Conservation (phyloP, 2,329 filamentous ascomycete genomes). For the Xylaria sp. region DNA sequence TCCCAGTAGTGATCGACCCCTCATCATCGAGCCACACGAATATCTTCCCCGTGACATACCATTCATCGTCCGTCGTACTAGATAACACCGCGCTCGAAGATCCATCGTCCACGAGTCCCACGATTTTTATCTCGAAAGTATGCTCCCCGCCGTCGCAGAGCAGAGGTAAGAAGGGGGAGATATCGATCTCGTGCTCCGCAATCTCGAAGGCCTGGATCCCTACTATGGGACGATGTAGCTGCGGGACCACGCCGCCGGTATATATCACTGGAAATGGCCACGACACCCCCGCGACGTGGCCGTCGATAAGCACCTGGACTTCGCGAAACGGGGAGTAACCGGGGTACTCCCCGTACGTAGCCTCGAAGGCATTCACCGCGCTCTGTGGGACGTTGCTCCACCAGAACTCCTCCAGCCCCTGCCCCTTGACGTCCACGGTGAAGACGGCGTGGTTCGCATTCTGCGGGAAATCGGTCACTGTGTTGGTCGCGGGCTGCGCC, state of each 20-base stretch:
- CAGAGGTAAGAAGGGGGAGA: conserved; percentile 75
- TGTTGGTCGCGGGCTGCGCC: conserved; percentile 62
- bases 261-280: conserved; percentile 81
- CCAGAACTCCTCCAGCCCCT: conserved; percentile 82
- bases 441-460: conserved; percentile 74
- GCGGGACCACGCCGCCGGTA: conserved; percentile 75
- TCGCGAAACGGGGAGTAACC: conserved; percentile 79
- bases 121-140: conserved; percentile 70
- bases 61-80: conserved; percentile 66
- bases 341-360: conserved; percentile 61
- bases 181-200: conserved; percentile 79
- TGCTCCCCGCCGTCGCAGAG: conserved; percentile 70
- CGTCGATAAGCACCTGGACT: conserved; percentile 78
- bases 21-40: conserved; percentile 74
- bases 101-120: conserved; percentile 65
- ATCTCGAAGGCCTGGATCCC: conserved; percentile 82
- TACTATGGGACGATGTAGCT: conserved; percentile 78
- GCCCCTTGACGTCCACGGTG: conserved; percentile 77
- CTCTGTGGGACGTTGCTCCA: conserved; percentile 76
- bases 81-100: conserved; percentile 55
- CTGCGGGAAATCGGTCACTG: conserved; percentile 62
- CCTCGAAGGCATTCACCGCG: conserved; percentile 63
- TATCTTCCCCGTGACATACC: conserved; percentile 79
- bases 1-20: conserved; percentile 59
- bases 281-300: conserved; percentile 71